Evolutionary conservation across 208 protist genomes (phyloP), one percentile per base, ranked within the genome.

Genomic region (Leishmania arabica): DNA sequence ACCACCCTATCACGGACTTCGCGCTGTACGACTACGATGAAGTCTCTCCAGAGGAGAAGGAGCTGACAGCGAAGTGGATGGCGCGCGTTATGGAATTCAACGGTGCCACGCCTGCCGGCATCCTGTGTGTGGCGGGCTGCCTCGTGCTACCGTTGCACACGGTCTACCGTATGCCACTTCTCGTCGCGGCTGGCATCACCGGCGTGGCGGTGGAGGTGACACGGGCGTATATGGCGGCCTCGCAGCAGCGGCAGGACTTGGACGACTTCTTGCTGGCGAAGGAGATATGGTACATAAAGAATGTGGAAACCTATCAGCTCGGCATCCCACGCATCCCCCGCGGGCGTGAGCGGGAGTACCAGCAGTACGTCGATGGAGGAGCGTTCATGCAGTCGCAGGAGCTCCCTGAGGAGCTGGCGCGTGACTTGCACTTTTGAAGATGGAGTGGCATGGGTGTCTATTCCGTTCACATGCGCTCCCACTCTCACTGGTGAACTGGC

Each of bases 221-320:
- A 31, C 90, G 91, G 0, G 83, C 90, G 31, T 97, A 96, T 80
- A 93, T 96, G 88, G 86, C 87, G 3, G 95, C 95, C 47, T 90
- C 89, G 4, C 82, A 88, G 75, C 86, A 97, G 83, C 86, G 93
- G 15, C 93, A 96, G 82, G 95, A 97, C 75, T 77, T 96, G 58
- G 95, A 97, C 78, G 95, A 97, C 79, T 97, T 92, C 74, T 86
- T 97, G 62, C 79, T 97, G 2, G 87, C 92, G 0, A 97, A 97
- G 85, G 92, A 97, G 69, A 92, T 97, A 66, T 97, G 95, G 95
- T 96, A 97, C 74, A 96, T 97, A 8, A 97, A 97, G 66, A 97
- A 97, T 65, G 90, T 97, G 34, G 92, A 97, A 73, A 93, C 95
- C 21, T 96, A 96, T 70, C 93, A 97, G 81, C 85, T 97, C 4